Percentiles rank a stretch among this genome's conserved stretches.
These are phyloP conservation scores for Talaromyces nanjingensis DNA, from an alignment of 495 filamentous ascomycete genomes.

Conservation along the genomic window DNA sequence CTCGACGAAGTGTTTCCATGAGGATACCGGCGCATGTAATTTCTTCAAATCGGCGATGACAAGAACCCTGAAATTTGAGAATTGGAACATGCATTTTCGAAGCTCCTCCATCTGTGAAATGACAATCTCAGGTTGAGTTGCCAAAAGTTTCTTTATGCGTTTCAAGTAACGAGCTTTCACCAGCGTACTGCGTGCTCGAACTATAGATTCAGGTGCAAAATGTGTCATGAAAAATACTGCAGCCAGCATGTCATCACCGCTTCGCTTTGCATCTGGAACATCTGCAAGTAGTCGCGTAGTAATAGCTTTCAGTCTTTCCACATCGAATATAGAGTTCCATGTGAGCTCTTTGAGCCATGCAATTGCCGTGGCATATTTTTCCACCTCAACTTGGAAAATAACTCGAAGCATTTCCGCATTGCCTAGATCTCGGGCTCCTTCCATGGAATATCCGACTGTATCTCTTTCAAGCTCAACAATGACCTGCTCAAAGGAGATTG, in stretches of 20 bases:
- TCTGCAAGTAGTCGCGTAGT: constrained; percentile 84
- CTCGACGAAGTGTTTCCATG: constrained; percentile 65
- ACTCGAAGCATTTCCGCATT: constrained; percentile 76
- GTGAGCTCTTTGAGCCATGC: constrained; percentile 81
- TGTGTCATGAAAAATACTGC: constrained; percentile 81
- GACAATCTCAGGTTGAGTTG: constrained; percentile 62
- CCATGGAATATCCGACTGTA: constrained; percentile 74
- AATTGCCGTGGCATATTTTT: constrained; percentile 78
- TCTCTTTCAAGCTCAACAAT: constrained; percentile 85
- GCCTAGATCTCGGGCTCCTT: constrained; percentile 54
- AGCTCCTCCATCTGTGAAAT: constrained; percentile 71
- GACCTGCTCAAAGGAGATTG: constrained; percentile 82
- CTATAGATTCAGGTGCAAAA: constrained; percentile 62
- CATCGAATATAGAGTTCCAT: constrained; percentile 82
- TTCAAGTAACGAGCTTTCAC: constrained; percentile 86
- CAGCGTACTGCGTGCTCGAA: constrained; percentile 71
- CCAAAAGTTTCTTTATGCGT: constrained; percentile 68
- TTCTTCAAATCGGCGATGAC: constrained; percentile 77
- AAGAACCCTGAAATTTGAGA: constrained; percentile 75
- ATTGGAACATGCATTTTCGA: constrained; percentile 62
- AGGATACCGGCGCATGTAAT: constrained; percentile 68
- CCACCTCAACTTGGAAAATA: constrained; percentile 76
- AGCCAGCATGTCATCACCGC: constrained; percentile 59
- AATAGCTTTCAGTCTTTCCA: constrained; percentile 71
- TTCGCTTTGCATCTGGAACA: constrained; percentile 87